phyloP scores from a whole-genome alignment of 306 rosid genomes.

The Corylus americana region DNA sequence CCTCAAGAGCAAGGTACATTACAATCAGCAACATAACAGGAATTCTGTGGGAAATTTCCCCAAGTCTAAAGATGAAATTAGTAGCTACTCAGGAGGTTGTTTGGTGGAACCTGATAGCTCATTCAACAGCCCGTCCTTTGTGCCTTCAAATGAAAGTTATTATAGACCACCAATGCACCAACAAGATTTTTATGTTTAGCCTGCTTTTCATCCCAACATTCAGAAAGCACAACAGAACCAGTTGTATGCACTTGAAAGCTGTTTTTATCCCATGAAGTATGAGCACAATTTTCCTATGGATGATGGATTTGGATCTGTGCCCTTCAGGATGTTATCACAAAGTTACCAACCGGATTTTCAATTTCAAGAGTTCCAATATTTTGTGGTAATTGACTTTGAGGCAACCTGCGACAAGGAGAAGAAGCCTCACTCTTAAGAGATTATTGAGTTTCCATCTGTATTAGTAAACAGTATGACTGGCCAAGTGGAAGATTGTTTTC shows the following conservation, averaged over 20 bases:
- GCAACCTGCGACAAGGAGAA: constrained; percentile 33
- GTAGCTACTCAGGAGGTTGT: constrained; percentile 6
- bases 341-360: constrained; percentile 11
- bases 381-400: constrained; percentile 38
- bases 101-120: constrained; percentile 2
- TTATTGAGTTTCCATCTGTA: constrained; percentile 34
- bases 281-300: constrained; percentile 5
- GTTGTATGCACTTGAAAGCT: constrained; percentile 10
- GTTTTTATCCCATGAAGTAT: constrained; percentile 9
- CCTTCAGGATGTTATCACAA: constrained; percentile 14
- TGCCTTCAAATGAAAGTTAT: constrained; percentile 14
- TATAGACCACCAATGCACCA: constrained; percentile 25
- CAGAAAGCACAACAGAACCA: constrained; percentile 12
- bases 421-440: constrained; percentile 31
- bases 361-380: constrained; percentile 35
- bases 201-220: constrained; percentile 18
- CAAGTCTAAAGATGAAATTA: constrained; percentile 8
- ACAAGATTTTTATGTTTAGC: constrained; percentile 6
- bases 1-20: constrained; percentile 11
- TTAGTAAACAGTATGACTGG: constrained; percentile 31
- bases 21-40: background rate
- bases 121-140: background rate
- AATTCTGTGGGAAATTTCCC: constrained; percentile 9
- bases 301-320: constrained; percentile 15
- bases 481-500: constrained; percentile 30